Percentiles rank a stretch among this genome's conserved stretches.
Evolutionary conservation across 2,329 filamentous ascomycete genomes (phyloP).

Genomic region (Penicillium sp.): DNA sequence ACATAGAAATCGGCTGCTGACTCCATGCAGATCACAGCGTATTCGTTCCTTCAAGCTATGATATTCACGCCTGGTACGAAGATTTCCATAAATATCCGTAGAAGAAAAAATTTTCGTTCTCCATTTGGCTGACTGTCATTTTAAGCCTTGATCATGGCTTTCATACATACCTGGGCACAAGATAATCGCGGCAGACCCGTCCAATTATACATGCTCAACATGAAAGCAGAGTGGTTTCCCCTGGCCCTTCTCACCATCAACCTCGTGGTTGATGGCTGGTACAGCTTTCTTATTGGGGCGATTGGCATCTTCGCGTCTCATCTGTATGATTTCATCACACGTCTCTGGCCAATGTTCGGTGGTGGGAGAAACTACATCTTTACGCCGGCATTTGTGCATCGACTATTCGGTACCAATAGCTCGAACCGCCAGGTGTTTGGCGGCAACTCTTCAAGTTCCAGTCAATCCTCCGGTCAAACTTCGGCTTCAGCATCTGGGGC

Average conservation of each 20-base stretch:
- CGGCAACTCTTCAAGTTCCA: too few species aligned
- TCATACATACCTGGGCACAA: slow-evolving; percentile 80
- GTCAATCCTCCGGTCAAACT: not conserved
- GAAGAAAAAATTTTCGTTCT: slow-evolving; percentile 26
- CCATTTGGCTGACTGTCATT: not conserved
- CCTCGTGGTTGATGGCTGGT: slow-evolving; percentile 63
- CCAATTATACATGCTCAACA: slow-evolving; percentile 75
- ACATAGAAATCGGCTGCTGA: slow-evolving; percentile 22
- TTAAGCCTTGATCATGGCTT: slow-evolving; percentile 67
- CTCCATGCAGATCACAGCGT: slow-evolving; percentile 40
- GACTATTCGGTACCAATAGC: slow-evolving; percentile 53
- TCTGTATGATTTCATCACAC: slow-evolving; percentile 81
- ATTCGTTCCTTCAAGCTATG: slow-evolving; percentile 28
- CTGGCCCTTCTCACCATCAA: slow-evolving; percentile 72
- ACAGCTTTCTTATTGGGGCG: slow-evolving; percentile 58
- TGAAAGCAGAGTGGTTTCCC: slow-evolving; percentile 78
- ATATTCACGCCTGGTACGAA: slow-evolving; percentile 31
- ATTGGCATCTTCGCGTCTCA: slow-evolving; percentile 86
- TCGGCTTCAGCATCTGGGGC: not conserved
- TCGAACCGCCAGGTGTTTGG: not conserved
- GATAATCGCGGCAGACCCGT: slow-evolving; percentile 75
- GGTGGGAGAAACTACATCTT: slow-evolving; percentile 72
- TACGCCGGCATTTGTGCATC: slow-evolving; percentile 69
- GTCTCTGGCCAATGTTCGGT: slow-evolving; percentile 84
- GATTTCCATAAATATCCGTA: not conserved